Conservation (phyloP, 2,329 filamentous ascomycete species). For the Penicillium hordei region DNA sequence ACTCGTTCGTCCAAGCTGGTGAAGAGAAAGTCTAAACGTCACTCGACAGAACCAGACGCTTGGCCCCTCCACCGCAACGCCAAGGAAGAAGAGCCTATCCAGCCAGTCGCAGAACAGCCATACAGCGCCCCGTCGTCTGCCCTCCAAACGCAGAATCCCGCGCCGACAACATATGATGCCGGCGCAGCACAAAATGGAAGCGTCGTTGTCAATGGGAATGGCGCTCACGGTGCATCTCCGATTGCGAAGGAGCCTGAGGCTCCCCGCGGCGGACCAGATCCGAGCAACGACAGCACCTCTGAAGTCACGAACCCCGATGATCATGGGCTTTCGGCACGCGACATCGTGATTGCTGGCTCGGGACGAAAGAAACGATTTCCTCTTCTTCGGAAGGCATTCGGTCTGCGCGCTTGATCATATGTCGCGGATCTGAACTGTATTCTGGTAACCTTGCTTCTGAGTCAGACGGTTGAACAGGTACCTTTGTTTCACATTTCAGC, state of each 20-base stretch:
- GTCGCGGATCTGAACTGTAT: neutral
- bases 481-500: neutral
- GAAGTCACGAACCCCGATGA: slow-evolving; percentile 19
- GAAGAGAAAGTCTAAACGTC: slow-evolving; percentile 30
- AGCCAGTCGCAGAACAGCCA: slow-evolving; percentile 13
- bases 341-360: slow-evolving; percentile 36
- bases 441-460: neutral
- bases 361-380: slow-evolving; percentile 50
- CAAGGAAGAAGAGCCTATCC: slow-evolving; percentile 6
- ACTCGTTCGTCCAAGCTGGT: slow-evolving; percentile 29
- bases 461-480: neutral
- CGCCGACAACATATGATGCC: neutral
- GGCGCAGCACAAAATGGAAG: slow-evolving; percentile 12
- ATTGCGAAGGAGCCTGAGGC: slow-evolving; percentile 12
- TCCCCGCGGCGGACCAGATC: slow-evolving; percentile 7
- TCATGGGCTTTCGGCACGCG: slow-evolving; percentile 19
- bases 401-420: slow-evolving; percentile 31
- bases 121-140: slow-evolving; percentile 8
- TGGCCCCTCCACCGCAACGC: slow-evolving; percentile 28
- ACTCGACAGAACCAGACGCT: slow-evolving; percentile 16
- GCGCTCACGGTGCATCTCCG: neutral
- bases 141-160: neutral
- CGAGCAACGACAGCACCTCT: slow-evolving; percentile 14
- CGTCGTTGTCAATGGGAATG: slow-evolving; percentile 12
- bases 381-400: slow-evolving; percentile 46